Evolutionary conservation across 768 basidiomycete species (phyloP).

Genomic region (Mycena rebaudengoi): DNA sequence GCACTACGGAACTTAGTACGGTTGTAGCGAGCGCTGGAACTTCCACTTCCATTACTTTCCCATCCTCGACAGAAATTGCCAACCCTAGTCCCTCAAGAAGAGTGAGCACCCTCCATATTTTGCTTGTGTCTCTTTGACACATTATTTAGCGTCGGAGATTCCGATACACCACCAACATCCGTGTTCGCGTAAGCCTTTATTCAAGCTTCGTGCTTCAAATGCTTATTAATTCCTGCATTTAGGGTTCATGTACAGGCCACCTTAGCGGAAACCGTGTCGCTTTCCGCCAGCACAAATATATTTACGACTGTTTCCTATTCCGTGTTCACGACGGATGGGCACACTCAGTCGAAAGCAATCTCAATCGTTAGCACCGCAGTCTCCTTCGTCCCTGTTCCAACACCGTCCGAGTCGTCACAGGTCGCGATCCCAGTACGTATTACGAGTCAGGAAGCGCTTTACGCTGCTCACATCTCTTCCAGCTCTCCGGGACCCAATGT

Average conservation of each 20-base stretch:
- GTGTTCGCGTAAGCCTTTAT: neutral
- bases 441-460: neutral
- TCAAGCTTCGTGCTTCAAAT: neutral
- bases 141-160: too few relatives aligned
- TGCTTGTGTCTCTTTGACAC: too few relatives aligned
- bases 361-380: neutral
- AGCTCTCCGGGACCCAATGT: neutral
- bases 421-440: neutral
- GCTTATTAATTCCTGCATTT: too few relatives aligned
- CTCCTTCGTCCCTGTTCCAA: neutral
- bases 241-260: constrained; percentile 1
- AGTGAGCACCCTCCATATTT: too few relatives aligned
- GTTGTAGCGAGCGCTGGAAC: too few relatives aligned
- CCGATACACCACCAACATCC: neutral
- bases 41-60: too few relatives aligned
- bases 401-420: neutral
- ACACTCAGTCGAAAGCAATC: neutral
- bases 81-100: too few relatives aligned
- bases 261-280: neutral
- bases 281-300: constrained; percentile 2
- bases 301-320: constrained; percentile 8
- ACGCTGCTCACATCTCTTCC: neutral
- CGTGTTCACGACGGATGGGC: constrained; percentile 3
- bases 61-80: too few relatives aligned
- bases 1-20: too few relatives aligned